Evolutionary conservation across 345 rosid genomes (phyloP).

Genomic region (Turnera subulata): DNA sequence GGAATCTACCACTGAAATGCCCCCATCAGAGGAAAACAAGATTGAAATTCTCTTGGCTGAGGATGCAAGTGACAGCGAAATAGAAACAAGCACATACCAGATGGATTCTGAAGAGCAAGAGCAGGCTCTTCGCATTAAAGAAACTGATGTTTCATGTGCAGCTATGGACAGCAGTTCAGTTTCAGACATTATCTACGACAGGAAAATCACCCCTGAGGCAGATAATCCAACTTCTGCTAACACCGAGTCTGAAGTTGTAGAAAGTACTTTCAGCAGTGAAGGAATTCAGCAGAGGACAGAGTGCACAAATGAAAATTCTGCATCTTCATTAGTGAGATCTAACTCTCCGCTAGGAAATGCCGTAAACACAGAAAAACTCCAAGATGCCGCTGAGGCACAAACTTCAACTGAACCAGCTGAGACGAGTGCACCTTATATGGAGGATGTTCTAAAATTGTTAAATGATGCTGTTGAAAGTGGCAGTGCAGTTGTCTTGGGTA

Average conservation of each 20-base stretch:
- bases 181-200: slow-evolving; percentile 5
- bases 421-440: slow-evolving; percentile 21
- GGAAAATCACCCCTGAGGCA: background rate
- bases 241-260: slow-evolving; percentile 23
- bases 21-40: slow-evolving; percentile 29
- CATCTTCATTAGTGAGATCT: slow-evolving; percentile 4
- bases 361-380: slow-evolving; percentile 9
- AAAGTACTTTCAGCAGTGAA: slow-evolving; percentile 13
- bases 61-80: slow-evolving; percentile 3
- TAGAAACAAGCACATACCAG: slow-evolving; percentile 4
- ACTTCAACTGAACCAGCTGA: slow-evolving; percentile 18
- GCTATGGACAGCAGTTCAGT: slow-evolving; percentile 16
- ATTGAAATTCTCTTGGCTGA: slow-evolving; percentile 15
- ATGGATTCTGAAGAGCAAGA: slow-evolving; percentile 20
- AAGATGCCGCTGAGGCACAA: slow-evolving; percentile 24
- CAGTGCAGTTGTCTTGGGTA: slow-evolving; percentile 51
- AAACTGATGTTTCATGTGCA: background rate
- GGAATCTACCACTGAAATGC: slow-evolving; percentile 20
- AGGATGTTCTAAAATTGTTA: slow-evolving; percentile 43
- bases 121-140: slow-evolving; percentile 6
- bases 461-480: slow-evolving; percentile 74
- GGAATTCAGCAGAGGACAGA: background rate
- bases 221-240: slow-evolving; percentile 4
- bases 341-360: slow-evolving; percentile 3
- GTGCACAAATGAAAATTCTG: slow-evolving; percentile 18